Base-by-base conservation (phyloP, 2,329 filamentous ascomycete species). In the Aspergillus cejpii region DNA sequence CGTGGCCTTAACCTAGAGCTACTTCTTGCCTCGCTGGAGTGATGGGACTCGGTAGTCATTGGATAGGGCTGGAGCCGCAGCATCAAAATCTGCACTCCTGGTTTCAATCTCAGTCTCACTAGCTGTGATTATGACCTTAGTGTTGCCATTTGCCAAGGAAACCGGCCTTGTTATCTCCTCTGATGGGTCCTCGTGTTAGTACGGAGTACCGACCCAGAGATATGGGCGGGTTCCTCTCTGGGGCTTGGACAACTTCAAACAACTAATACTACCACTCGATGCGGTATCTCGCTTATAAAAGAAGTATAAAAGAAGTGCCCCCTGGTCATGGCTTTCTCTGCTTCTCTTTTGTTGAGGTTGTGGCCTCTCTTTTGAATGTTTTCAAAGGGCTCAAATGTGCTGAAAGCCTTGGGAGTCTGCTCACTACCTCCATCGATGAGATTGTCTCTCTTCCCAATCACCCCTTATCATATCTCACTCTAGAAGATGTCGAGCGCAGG, bases 401-500 rank as follows among this genome's bases (percentile, higher is more conserved):
- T 39, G 37, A 39, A 20, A 11, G 14, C 23, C n/a, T 20, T 10
- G 12, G n/a, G n/a, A n/a, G n/a, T n/a, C n/a, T n/a, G n/a, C n/a
- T n/a, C n/a, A n/a, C n/a, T 28, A 17, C 12, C 19, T 12, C 27
- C 4, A 37, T 42, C 31, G 42, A 43, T 42, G 29, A 43, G 11
- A 11, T 28, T 15, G 12, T 11, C 28, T 14, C 23, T 14, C 24
- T 24, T 26, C 21, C 15, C 11, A 36, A 24, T 29, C 19, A 10
- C 20, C 14, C 20, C 26, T n/a, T 39, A 37, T 19, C 26, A 29
- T 34, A 24, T 40, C 34, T 27, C 31, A 40, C 39, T 37, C 36
- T 11, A 31, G 43, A 53, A 33, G 24, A 62, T 64, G 59, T 39
- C 50, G 41, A 45, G 31, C 39, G 27, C 39, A 34, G 42, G 45